phyloP scores from a whole-genome alignment of 2,329 filamentous ascomycete species.

The Sphaceloma murrayae region DNA sequence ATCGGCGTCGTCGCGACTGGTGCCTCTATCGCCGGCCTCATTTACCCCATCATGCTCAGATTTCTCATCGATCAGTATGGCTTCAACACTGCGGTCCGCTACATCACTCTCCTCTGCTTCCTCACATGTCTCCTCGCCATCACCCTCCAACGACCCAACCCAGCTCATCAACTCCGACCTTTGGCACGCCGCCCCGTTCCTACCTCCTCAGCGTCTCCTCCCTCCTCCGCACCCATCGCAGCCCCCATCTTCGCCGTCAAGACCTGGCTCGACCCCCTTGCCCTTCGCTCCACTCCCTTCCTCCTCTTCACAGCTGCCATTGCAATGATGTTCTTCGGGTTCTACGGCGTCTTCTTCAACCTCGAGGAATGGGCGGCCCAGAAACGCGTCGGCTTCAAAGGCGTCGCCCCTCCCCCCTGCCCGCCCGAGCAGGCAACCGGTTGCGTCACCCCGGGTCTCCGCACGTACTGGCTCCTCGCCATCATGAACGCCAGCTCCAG shows the following conservation, averaged over 20 bases:
- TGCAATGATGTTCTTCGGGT: conserved; percentile 43
- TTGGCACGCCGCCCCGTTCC: conserved; percentile 30
- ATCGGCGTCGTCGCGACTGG: conserved; percentile 44
- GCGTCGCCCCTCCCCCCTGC: conserved; percentile 19
- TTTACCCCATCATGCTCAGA: conserved; percentile 37
- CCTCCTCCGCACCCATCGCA: conserved; percentile 26
- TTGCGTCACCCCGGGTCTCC: conserved; percentile 25
- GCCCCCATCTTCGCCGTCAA: conserved; percentile 28
- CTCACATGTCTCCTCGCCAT: conserved; percentile 35
- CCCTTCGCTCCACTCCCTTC: conserved; percentile 36
- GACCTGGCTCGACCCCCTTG: conserved; percentile 37
- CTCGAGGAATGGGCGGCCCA: conserved; percentile 44
- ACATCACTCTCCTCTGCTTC: conserved; percentile 34
- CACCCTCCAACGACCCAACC: conserved; percentile 37
- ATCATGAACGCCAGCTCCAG: conserved; percentile 44
- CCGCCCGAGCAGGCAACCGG: conserved; percentile 12
- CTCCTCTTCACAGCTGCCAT: conserved; percentile 37
- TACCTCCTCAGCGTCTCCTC: conserved; percentile 39
- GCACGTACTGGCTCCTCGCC: conserved; percentile 41
- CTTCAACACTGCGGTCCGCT: conserved; percentile 38
- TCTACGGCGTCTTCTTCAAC: conserved; percentile 46
- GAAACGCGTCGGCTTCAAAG: conserved; percentile 34
- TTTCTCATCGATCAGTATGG: conserved; percentile 35
- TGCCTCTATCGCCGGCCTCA: conserved; percentile 33
- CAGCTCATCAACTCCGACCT: conserved; percentile 28